Percentiles rank a stretch among this genome's conserved stretches.
These are phyloP conservation scores for Hymenoscyphus infarciens DNA, from an alignment of 2,329 filamentous ascomycete species.

Conservation along the genomic window DNA sequence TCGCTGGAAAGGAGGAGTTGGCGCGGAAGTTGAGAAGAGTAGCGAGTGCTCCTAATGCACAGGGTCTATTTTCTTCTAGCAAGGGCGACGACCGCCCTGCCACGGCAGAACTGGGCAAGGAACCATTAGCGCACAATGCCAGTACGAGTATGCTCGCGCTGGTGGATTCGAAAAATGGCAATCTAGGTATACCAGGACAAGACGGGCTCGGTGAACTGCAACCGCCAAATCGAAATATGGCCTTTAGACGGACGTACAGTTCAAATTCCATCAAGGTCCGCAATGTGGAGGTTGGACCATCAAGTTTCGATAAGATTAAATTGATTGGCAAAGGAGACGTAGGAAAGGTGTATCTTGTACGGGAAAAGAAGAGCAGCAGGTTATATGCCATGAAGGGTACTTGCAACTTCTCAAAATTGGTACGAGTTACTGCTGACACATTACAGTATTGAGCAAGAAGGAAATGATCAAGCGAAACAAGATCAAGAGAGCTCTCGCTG, in stretches of 20 bases:
- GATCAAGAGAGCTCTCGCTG: constrained; percentile 95
- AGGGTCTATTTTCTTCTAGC: constrained; percentile 73
- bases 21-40: constrained; percentile 90
- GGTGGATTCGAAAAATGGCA: constrained; percentile 43
- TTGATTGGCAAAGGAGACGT: constrained; percentile 98
- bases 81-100: constrained; percentile 67
- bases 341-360: constrained; percentile 94
- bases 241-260: constrained; percentile 93
- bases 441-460: constrained; percentile 91
- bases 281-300: constrained; percentile 90
- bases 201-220: constrained; percentile 61
- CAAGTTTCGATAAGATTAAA: constrained; percentile 99
- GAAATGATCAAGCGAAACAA: constrained; percentile 99
- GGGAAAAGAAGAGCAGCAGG: constrained; percentile 94
- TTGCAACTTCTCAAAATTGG: background rate
- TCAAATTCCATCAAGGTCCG: constrained; percentile 99
- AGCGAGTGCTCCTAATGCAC: constrained; percentile 93
- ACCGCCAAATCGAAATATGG: constrained; percentile 64
- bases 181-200: constrained; percentile 42
- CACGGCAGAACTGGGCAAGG: constrained; percentile 83
- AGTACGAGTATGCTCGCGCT: constrained; percentile 46
- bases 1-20: constrained; percentile 84
- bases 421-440: constrained; percentile 27
- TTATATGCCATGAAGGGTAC: constrained; percentile 98
- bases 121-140: constrained; percentile 63